Evolutionary conservation across 2,329 filamentous ascomycete species (phyloP), one percentile per base, ranked within the genome.

Genomic region (Cladorrhinum sp.): DNA sequence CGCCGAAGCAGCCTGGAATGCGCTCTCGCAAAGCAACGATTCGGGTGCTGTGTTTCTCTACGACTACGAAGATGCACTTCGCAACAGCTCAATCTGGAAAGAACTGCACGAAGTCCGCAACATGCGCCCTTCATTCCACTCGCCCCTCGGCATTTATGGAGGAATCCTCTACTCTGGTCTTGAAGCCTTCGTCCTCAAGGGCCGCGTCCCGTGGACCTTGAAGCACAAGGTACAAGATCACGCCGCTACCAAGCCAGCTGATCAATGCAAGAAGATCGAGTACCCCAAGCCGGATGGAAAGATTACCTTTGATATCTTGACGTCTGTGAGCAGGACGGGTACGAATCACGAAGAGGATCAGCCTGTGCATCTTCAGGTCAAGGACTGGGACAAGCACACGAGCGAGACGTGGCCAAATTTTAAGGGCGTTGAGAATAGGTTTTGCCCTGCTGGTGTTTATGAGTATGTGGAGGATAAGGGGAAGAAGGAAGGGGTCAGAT

Each of bases 271-370:
- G 68, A 96, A 95, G 80, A 98, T 99, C 70, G 92, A 96, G 72
- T 99, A 99, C 72, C 90, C 91, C 58, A 99, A 98, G 79, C 95
- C 95, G 1, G 95, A 99, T 73, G 92, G 92, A 67, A 90, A 96
- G 78, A 88, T 99, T 73, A 91, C 87, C 65, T 99, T 99, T 72
- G 95, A 99, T 73, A 96, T 99, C 66, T 77, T 99, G 72, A 99
- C 95, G 1, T 96, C 90, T 70, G 95, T 99, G 13, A 96, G 90
- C 67, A 87, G 95, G 60, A 98, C 95, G 4, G 95, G 95, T 41
- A 99, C 95, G 29, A 98, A 98, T 77, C 95, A 99, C 76, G 95
- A 98, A 76, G 95, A 99, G 77, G 95, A 99, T 75, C 93, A 99
- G 77, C 95, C 95, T 0, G 92, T 96, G 55, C 95, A 99, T 76